Conservation (phyloP, 2,329 filamentous ascomycete genomes). For the Cercospora sp. region DNA sequence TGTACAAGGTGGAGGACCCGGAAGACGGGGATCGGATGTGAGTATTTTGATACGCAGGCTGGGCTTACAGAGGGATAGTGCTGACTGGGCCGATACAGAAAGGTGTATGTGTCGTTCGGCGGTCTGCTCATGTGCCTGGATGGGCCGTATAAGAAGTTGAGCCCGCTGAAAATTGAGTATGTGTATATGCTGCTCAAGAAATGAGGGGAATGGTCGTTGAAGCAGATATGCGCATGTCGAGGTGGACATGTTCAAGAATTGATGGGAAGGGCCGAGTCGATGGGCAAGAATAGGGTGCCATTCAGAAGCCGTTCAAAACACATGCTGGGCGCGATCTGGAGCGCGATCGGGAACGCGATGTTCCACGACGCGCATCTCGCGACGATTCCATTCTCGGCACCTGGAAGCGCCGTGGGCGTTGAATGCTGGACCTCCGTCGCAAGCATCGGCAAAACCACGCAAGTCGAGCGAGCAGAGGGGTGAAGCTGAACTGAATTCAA, state of each 20-base stretch:
- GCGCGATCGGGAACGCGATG: not conserved
- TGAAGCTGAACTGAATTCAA: not conserved
- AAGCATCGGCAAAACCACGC: not conserved
- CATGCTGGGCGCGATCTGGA: not conserved
- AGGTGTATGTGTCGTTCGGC: constrained; percentile 91
- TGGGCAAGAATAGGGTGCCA: not conserved
- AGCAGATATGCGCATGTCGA: not conserved
- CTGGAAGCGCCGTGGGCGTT: not conserved
- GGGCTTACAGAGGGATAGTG: constrained; percentile 1
- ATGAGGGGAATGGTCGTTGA: constrained; percentile 44
- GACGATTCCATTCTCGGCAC: not conserved
- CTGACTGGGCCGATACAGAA: constrained; percentile 56
- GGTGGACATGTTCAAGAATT: not conserved
- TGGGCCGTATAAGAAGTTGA: constrained; percentile 94
- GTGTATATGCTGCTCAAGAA: constrained; percentile 94
- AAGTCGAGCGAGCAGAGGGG: not conserved
- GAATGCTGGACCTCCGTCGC: not conserved
- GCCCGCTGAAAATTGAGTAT: constrained; percentile 85
- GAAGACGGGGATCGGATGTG: constrained; percentile 83
- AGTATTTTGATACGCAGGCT: constrained; percentile 42
- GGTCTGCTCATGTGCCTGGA: constrained; percentile 87
- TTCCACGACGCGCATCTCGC: not conserved
- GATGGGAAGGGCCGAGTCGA: not conserved
- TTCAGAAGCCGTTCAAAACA: not conserved
- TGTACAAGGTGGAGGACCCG: constrained; percentile 79